These are phyloP conservation scores for Triangularia verruculosa DNA, from an alignment of 2,329 filamentous ascomycete species.

Conservation along the genomic window DNA sequence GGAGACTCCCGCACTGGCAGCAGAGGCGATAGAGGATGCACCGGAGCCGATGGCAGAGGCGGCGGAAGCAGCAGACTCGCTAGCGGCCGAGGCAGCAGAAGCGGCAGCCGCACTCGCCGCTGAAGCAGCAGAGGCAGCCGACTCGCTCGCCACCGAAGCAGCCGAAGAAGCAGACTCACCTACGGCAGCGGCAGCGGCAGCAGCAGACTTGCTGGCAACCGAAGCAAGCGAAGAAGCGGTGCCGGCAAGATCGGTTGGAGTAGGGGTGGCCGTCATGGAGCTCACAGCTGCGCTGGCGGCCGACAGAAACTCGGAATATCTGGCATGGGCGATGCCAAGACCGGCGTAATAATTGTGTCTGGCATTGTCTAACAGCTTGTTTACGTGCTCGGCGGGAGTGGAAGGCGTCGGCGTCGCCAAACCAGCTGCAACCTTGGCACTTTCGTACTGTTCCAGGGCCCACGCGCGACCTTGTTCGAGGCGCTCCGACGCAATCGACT, in stretches of 20 bases:
- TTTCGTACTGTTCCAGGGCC: slow-evolving; percentile 69
- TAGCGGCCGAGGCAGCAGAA: slow-evolving; percentile 39
- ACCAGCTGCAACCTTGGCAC: slow-evolving; percentile 63
- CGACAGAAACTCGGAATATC: slow-evolving; percentile 71
- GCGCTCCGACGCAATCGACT: slow-evolving; percentile 66
- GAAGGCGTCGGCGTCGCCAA: slow-evolving; percentile 56
- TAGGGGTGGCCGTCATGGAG: slow-evolving; percentile 56
- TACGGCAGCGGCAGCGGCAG: slow-evolving; percentile 45
- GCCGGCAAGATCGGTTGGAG: slow-evolving; percentile 52
- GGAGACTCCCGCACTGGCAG: slow-evolving; percentile 6
- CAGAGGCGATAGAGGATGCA: slow-evolving; percentile 37
- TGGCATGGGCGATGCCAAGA: slow-evolving; percentile 72
- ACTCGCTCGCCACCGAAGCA: slow-evolving; percentile 48
- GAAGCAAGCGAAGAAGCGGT: slow-evolving; percentile 46
- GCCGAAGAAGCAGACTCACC: slow-evolving; percentile 45
- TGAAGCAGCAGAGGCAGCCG: slow-evolving; percentile 39
- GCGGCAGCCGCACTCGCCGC: slow-evolving; percentile 42
- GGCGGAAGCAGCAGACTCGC: slow-evolving; percentile 35
- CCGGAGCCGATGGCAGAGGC: slow-evolving; percentile 50
- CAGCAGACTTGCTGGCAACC: slow-evolving; percentile 45
- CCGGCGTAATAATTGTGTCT: slow-evolving; percentile 72
- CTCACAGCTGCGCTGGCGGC: slow-evolving; percentile 69
- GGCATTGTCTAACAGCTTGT: slow-evolving; percentile 60
- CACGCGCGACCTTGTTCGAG: slow-evolving; percentile 67
- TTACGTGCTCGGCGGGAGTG: slow-evolving; percentile 47